Conservation (phyloP, 2,329 filamentous ascomycete species). For the Tolypocladium inflatum region DNA sequence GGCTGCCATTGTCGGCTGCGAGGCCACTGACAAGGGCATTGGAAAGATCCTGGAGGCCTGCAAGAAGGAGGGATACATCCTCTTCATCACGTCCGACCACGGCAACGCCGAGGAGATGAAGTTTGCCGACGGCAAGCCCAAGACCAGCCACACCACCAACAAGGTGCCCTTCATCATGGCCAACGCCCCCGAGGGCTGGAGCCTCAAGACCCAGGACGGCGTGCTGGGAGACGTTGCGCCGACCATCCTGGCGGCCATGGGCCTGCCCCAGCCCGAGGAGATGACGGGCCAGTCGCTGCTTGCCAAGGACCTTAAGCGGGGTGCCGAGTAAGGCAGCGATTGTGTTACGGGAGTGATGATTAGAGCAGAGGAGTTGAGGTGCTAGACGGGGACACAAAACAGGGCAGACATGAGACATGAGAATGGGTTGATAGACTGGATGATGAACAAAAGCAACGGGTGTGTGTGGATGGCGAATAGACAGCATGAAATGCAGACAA, state of each 20-base stretch:
- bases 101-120: constrained; percentile 99
- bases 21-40: constrained; percentile 88
- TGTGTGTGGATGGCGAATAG: background rate
- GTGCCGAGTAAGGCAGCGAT: constrained; percentile 12
- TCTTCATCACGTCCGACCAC: constrained; percentile 95
- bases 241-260: constrained; percentile 87
- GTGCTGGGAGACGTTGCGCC: constrained; percentile 97
- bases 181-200: constrained; percentile 86
- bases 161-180: constrained; percentile 97
- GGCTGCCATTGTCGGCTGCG: constrained; percentile 75
- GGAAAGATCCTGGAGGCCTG: constrained; percentile 86
- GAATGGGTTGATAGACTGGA: constrained; percentile 1
- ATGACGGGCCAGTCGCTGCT: constrained; percentile 87
- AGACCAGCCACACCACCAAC: constrained; percentile 97
- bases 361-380: constrained; percentile 3
- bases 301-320: constrained; percentile 52
- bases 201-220: constrained; percentile 70
- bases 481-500: background rate
- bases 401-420: background rate
- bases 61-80: constrained; percentile 84
- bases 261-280: constrained; percentile 77
- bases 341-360: background rate
- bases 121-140: constrained; percentile 87
- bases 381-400: background rate
- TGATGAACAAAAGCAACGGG: background rate